phyloP scores from a whole-genome alignment of 345 rosid species.

The Rhizophora mangle region DNA sequence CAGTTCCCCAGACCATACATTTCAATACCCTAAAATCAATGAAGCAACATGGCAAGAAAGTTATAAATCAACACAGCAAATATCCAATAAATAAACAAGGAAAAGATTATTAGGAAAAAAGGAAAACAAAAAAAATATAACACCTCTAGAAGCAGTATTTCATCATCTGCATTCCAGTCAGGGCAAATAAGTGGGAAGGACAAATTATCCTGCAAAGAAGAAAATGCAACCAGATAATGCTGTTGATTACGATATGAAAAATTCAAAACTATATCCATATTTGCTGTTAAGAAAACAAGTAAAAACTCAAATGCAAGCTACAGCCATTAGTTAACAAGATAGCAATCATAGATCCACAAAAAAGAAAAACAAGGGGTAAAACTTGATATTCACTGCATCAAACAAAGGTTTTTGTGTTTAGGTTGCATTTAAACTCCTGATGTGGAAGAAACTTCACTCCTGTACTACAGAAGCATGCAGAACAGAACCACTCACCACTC shows the following conservation, averaged over 20 bases:
- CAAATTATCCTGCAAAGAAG: conserved; percentile 64
- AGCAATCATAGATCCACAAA: no score
- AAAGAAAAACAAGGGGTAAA: no score
- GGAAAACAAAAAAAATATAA: conserved; percentile 1
- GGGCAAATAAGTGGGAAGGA: conserved; percentile 85
- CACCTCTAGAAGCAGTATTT: conserved; percentile 94
- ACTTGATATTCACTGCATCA: background rate
- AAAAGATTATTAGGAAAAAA: background rate
- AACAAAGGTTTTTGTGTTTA: background rate
- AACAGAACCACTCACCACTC: no score
- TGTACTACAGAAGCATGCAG: background rate
- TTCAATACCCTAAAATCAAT: conserved; percentile 72
- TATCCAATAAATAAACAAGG: background rate
- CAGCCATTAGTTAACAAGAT: no score
- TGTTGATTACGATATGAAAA: conserved; percentile 1
- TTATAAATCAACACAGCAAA: background rate
- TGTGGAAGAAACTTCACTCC: background rate
- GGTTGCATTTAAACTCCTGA: background rate
- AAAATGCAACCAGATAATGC: conserved; percentile 5
- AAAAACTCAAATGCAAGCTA: no score
- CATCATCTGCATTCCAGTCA: conserved; percentile 99
- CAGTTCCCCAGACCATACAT: conserved; percentile 98
- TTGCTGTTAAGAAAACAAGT: background rate
- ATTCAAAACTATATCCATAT: background rate
- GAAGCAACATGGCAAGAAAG: conserved; percentile 5